Evolutionary conservation across 208 protist species (phyloP).

Genomic region (Lotmaria passim): DNA sequence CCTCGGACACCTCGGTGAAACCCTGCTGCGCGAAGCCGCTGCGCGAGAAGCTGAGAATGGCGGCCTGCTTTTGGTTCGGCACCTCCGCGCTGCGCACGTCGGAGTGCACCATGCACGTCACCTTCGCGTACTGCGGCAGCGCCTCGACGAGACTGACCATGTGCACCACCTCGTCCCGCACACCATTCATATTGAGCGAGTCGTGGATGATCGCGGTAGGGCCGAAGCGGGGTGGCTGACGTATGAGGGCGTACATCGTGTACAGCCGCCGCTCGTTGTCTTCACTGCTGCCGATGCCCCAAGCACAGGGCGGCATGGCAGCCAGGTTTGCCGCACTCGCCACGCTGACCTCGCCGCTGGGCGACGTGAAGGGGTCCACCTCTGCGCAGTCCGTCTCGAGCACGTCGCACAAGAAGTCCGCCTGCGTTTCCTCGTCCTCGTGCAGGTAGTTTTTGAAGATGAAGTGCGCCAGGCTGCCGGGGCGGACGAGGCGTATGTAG

Average conservation of each 20-base stretch:
- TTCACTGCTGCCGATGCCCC: constrained; percentile 66
- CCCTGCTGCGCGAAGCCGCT: constrained; percentile 49
- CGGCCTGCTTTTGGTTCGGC: constrained; percentile 43
- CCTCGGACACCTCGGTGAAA: constrained; percentile 58
- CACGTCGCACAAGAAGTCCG: constrained; percentile 80
- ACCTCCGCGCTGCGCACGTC: constrained; percentile 29
- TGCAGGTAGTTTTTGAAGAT: constrained; percentile 69
- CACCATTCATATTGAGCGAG: constrained; percentile 41
- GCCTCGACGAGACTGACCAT: constrained; percentile 52
- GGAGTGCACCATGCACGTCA: constrained; percentile 50
- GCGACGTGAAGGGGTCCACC: constrained; percentile 62
- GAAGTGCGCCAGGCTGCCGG: constrained; percentile 62
- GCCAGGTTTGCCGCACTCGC: constrained; percentile 38
- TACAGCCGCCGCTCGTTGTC: constrained; percentile 67
- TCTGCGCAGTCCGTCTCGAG: constrained; percentile 74
- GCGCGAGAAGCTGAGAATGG: constrained; percentile 67
- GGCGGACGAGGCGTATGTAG: constrained; percentile 61
- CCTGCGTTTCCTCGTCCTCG: constrained; percentile 57
- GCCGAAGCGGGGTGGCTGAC: constrained; percentile 23
- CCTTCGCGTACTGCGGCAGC: constrained; percentile 50
- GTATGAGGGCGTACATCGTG: constrained; percentile 70
- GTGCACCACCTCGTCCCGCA: constrained; percentile 74
- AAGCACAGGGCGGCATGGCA: constrained; percentile 67
- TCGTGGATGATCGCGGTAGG: constrained; percentile 61
- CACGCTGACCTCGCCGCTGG: constrained; percentile 54